Percentiles rank a stretch among this genome's conserved stretches.
Conservation (phyloP, 2,329 filamentous ascomycete species). For the Knoxdaviesia proteae region DNA sequence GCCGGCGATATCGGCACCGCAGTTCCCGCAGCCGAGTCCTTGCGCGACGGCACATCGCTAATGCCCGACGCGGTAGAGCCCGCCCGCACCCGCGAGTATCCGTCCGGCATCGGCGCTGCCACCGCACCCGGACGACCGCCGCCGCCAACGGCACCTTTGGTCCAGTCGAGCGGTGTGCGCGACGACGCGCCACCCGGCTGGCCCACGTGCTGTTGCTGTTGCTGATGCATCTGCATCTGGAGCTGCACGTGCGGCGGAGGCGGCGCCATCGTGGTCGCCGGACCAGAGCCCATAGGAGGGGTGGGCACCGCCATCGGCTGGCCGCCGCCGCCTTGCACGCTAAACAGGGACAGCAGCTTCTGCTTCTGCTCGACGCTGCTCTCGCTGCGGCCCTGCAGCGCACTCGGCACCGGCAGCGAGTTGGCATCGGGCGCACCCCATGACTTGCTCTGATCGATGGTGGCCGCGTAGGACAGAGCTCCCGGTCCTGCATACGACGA, state of each 20-base stretch:
- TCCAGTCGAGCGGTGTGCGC: neutral
- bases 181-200: no score
- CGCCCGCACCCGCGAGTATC: constrained; percentile 19
- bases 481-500: constrained; percentile 5
- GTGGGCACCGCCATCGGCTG: constrained; percentile 8
- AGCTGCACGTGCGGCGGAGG: neutral
- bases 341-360: constrained; percentile 40
- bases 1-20: constrained; percentile 41
- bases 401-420: constrained; percentile 9
- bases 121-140: neutral
- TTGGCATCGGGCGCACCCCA: constrained; percentile 9
- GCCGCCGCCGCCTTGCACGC: constrained; percentile 15
- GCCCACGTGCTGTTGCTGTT: neutral
- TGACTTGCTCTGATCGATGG: neutral
- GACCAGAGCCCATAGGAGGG: neutral
- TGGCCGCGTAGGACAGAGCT: neutral
- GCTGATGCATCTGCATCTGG: neutral
- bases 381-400: constrained; percentile 12
- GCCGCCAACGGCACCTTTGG: neutral
- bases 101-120: neutral
- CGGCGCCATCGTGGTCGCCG: neutral
- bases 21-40: constrained; percentile 19
- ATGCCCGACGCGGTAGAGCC: constrained; percentile 16
- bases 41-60: constrained; percentile 11
- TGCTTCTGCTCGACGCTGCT: constrained; percentile 20